Evolutionary conservation across 352 stramenopile species (phyloP), one percentile per base, ranked within the genome.

Genomic region (Elongisporangium anandrum): DNA sequence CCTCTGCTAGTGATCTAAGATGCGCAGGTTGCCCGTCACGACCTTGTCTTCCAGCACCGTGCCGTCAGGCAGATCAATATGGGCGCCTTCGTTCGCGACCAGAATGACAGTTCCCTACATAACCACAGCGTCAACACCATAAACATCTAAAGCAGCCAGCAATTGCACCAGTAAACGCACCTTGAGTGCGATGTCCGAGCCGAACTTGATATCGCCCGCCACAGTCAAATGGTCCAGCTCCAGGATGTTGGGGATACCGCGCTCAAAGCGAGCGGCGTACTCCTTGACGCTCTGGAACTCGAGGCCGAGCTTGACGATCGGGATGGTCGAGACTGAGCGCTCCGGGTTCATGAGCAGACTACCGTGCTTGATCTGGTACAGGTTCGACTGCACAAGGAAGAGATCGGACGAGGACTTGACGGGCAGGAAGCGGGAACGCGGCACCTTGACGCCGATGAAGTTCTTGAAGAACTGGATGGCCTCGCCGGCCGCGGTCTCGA

Each of bases 401-500:
- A 99, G 82, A 68, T 99, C 97, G 49, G 95, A 98, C 55, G 96
- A 99, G 60, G 98, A 99, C 76, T 99, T 99, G 20, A 99, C 97
- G 0, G 97, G 97, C 48, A 98, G 76, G 68, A 99, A 99, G 54
- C 97, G 94, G 54, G 90, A 96, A 45, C 97, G 94, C 17, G 94
- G 90, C 34, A 99, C 97, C 68, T 98, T 92, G 55, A 99, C 88
- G 24, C 93, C 96, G 59, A 97, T 90, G 26, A 98, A 97, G 62
- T 98, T 98, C 63, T 97, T 94, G 77, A 99, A 99, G 55, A 97
- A 98, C 69, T 99, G 96, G 73, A 99, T 99, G 17, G 96, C 97
- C 59, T 98, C 97, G 60, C 97, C 97, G 66, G 98, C 98, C 24
- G 97, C 97, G 0, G 91, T 98, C 72, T 98, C 94, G n/a, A 98